Base-by-base conservation (phyloP, 2,329 filamentous ascomycete genomes). In the Phialocephala sp. region DNA sequence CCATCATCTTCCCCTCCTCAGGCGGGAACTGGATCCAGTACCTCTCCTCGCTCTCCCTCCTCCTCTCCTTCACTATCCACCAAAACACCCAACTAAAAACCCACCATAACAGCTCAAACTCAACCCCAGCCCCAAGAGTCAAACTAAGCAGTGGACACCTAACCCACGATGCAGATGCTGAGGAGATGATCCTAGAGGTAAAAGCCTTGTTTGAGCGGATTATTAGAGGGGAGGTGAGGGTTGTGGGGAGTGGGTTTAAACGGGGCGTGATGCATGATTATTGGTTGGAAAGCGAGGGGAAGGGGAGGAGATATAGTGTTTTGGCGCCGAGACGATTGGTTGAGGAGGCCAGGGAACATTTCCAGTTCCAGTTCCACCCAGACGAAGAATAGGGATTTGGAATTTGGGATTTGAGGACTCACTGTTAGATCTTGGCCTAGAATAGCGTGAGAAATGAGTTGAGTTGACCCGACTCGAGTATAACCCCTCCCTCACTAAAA, bases 1-100 rank as follows among this genome's bases (percentile, higher is more conserved):
- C 79, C 6, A 81, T 81, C 60, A 71, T 78, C 8, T 80, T 79
- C 60, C 77, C 79, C 0, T 69, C 73, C 20, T 71, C 78, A 60
- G 79, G 78, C 3, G 79, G 78, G 6, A 76, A 77, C 60, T 73
- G 77, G 70, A 73, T 80, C 6, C 71, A 77, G n/a, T 81, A 76
- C 72, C 76, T 77, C 66, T 69, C 74, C 35, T 76, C 76, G 2
- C 76, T 81, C 58, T 68, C 76, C 8, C 74, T 77, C 24, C 69
- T 80, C 3, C 68, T 74, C 14, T 73, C 72, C 1, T 78, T 80
- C 56, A 74, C 79, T 2, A 59, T 68, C 22, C 66, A 70, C n/a
- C 71, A 76, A 66, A 80, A 80, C 45, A 64, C 62, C 8, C 64
- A 72, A 32, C 66, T 74, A 18, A 64, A 45, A 50, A 35, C n/a